Conservation (phyloP, 2,329 filamentous ascomycete species). For the Calycina herbarum region DNA sequence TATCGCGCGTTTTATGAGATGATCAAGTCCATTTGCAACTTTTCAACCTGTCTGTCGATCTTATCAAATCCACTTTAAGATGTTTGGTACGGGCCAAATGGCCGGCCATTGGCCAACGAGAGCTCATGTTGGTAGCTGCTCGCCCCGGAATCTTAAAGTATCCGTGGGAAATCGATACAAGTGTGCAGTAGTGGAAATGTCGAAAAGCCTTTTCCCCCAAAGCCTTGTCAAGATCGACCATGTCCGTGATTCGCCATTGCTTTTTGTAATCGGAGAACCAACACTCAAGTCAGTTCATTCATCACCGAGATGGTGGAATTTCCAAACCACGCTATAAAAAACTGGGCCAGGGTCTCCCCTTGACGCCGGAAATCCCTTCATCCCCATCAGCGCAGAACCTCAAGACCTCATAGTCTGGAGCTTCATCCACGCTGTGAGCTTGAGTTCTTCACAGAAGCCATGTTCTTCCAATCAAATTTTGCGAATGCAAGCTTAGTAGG, state of each 20-base stretch:
- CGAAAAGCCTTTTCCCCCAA: neutral
- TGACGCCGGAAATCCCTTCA: neutral
- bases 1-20: too few species aligned
- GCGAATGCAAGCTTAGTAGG: slow-evolving; percentile 2
- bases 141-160: neutral
- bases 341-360: neutral
- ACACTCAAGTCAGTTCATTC: neutral
- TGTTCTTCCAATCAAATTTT: neutral
- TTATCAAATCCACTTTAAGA: neutral
- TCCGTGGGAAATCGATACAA: slow-evolving; percentile 1
- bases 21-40: neutral
- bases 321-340: neutral
- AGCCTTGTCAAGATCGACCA: slow-evolving; percentile 1
- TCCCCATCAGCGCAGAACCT: neutral
- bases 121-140: neutral
- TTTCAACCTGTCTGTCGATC: neutral
- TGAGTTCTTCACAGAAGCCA: neutral
- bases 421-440: neutral
- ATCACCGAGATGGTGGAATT: neutral
- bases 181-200: neutral
- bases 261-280: neutral
- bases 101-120: neutral
- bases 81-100: neutral
- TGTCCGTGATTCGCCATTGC: neutral
- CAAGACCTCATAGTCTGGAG: too few species aligned